Base-by-base conservation (phyloP, 352 stramenopile genomes). In the Globisporangium solare region DNA sequence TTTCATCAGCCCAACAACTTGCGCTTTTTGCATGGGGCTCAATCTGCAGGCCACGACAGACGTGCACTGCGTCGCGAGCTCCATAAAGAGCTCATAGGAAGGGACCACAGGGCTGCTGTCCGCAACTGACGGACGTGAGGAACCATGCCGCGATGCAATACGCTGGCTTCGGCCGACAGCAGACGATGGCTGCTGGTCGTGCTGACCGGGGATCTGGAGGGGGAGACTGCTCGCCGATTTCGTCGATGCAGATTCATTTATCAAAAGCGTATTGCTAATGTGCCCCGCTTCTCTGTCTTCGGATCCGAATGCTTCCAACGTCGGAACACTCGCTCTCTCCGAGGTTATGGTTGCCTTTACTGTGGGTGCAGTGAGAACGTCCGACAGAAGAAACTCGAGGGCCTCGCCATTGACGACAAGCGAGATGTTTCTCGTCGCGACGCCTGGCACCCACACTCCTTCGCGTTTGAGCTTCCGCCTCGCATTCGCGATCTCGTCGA, bases 1-100 rank as follows among this genome's bases (percentile, higher is more conserved):
- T 39, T 94, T 94, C 60, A 99, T 97, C 18, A 99, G 78, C 47
- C 94, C 86, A 5, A 99, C 96, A 1, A 97, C 73, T 64, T 95
- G 82, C 15, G 89, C 89, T 65, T 97, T 97, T 59, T 97, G 91
- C 78, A 95, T 94, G 1, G 91, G 91, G 46, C 85, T 95, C 3
- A 97, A 58, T 0, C 91, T 79, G 52, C 86, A 97, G 0, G 86
- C 91, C 1, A 97, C 73, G 1, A 97, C 88, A 0, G 87, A 88
- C 24, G 76, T 79, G 61, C 89, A 97, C 21, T 94, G 83, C 0
- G 80, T 89, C 0, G 83, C 81, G 3, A 97, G 69, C 42, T 94
- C 81, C n/a, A 96, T 74, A 43, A 91, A 89, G 15, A 87, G 59
- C 60, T 89, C 67, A 11, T 87, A 76, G 0, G 81, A 73, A n/a